Base-by-base conservation (phyloP, 495 filamentous ascomycete genomes). In the Xylaria castorea region DNA sequence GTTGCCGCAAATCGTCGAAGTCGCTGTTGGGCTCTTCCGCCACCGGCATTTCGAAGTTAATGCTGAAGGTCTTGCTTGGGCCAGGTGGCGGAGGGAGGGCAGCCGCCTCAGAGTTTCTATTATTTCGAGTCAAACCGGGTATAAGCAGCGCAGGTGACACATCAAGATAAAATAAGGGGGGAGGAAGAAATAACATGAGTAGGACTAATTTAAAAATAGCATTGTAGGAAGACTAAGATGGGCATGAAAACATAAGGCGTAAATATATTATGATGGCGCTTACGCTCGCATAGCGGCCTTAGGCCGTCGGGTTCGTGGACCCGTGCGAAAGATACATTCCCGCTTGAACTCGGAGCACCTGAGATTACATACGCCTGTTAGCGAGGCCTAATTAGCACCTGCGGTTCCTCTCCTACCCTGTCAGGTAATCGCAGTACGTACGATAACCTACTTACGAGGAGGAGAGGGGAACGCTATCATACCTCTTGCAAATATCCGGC, bases 41-140 rank as follows among this genome's bases (percentile, higher is more conserved):
- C 27, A 67, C 66, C 0, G 80, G 76, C 77, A 85, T 81, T 48
- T 81, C 75, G 68, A 86, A 84, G 80, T 86, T 83, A 75, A 86
- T 86, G 60, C 82, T 85, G 71, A 86, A 86, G 44, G 83, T 86
- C 73, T 83, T 82, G 73, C 82, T 83, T 7, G 84, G 84, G 6
- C 80, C 81, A n/a, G 82, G 75, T 2, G 80, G 79, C 12, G 80
- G 78, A 18, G 75, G 76, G 12, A 74, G 76, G 3, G 44, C 16
- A 22, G 62, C 51, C 16, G 63, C 46, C 57, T 75, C 63, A 11
- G 66, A 60, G 46, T 77, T 73, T 25, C 74, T 79, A 34, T 66
- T 11, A 1, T 1, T 16, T 40, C 42, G 48, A 46, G 70, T 66
- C 27, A 69, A 30, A 30, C 16, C 36, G 5, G 6, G 3, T 5